These are phyloP conservation scores for Hyaloscypha hepaticicola DNA, from an alignment of 495 filamentous ascomycete species.

Conservation along the genomic window DNA sequence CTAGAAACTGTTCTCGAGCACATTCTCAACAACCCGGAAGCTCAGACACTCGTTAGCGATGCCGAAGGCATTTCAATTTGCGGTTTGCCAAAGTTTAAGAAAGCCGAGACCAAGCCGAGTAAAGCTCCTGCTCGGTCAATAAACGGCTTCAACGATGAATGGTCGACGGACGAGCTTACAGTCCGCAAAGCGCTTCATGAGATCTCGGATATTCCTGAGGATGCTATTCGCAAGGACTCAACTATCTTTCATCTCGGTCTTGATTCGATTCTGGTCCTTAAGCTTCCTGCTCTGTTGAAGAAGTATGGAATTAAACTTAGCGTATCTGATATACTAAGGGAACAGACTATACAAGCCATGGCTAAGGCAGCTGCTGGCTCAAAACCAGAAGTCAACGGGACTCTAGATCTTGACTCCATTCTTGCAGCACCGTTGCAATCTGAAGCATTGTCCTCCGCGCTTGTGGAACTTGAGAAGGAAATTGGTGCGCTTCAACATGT, in stretches of 20 bases:
- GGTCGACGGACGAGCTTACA: constrained; percentile 44
- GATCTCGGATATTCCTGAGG: constrained; percentile 58
- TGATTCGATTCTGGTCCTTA: constrained; percentile 88
- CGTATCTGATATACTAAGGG: constrained; percentile 65
- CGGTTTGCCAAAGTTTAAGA: constrained; percentile 39
- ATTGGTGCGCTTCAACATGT: constrained; percentile 46
- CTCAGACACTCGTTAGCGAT: constrained; percentile 52
- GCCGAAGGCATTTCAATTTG: constrained; percentile 51
- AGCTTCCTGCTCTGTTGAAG: constrained; percentile 62
- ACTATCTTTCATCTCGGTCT: constrained; percentile 84
- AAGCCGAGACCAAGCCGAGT: background rate
- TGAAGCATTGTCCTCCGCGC: constrained; percentile 31
- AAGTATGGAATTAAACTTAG: constrained; percentile 56
- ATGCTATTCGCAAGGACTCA: constrained; percentile 58
- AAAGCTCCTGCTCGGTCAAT: background rate
- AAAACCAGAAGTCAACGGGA: constrained; percentile 13
- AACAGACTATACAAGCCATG: constrained; percentile 62
- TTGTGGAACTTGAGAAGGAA: constrained; percentile 27
- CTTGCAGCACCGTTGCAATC: constrained; percentile 36
- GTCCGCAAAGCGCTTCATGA: constrained; percentile 64
- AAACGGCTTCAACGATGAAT: constrained; percentile 27
- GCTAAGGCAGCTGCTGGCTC: constrained; percentile 28
- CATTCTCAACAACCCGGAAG: constrained; percentile 45
- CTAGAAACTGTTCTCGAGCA: constrained; percentile 55
- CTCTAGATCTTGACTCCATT: constrained; percentile 31